Conservation (phyloP, 2,329 filamentous ascomycete species). For the Clarireedia monteithiana region DNA sequence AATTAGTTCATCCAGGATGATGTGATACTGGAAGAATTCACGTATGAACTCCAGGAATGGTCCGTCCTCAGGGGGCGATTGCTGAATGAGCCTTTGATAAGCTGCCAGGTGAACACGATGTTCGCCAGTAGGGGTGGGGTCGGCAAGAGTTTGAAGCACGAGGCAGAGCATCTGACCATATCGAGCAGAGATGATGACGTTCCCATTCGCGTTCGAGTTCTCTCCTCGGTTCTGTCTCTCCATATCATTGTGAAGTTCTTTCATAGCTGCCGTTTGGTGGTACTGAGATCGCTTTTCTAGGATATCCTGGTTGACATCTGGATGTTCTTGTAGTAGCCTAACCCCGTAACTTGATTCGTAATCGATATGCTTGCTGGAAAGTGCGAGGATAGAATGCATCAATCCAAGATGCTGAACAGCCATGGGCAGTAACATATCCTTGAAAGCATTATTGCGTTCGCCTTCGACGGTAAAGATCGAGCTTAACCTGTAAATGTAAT, state of each 20-base stretch:
- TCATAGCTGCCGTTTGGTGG: constrained; percentile 48
- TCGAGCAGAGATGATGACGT: constrained; percentile 43
- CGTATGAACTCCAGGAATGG: constrained; percentile 65
- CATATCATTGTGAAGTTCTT: constrained; percentile 41
- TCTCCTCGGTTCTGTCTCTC: constrained; percentile 34
- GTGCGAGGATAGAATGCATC: constrained; percentile 83
- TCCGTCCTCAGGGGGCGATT: constrained; percentile 52
- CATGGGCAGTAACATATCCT: constrained; percentile 74
- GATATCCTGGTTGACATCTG: constrained; percentile 38
- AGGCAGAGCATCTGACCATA: constrained; percentile 59
- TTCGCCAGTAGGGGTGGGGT: constrained; percentile 53
- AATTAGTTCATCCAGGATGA: constrained; percentile 55
- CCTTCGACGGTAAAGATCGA: constrained; percentile 75
- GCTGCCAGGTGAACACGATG: constrained; percentile 74
- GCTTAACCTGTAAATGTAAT: constrained; percentile 75
- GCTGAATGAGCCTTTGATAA: constrained; percentile 63
- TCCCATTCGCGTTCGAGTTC: constrained; percentile 9
- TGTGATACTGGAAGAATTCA: constrained; percentile 81
- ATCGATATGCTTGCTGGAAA: constrained; percentile 72
- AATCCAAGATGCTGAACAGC: constrained; percentile 71
- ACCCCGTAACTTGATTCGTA: constrained; percentile 48
- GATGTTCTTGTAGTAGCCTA: constrained; percentile 43
- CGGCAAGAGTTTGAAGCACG: constrained; percentile 48
- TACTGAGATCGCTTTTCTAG: constrained; percentile 45
- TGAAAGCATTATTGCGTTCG: constrained; percentile 72